These are phyloP conservation scores for Phialocephala sp. DNA, from an alignment of 2,329 filamentous ascomycete genomes.

Conservation along the genomic window DNA sequence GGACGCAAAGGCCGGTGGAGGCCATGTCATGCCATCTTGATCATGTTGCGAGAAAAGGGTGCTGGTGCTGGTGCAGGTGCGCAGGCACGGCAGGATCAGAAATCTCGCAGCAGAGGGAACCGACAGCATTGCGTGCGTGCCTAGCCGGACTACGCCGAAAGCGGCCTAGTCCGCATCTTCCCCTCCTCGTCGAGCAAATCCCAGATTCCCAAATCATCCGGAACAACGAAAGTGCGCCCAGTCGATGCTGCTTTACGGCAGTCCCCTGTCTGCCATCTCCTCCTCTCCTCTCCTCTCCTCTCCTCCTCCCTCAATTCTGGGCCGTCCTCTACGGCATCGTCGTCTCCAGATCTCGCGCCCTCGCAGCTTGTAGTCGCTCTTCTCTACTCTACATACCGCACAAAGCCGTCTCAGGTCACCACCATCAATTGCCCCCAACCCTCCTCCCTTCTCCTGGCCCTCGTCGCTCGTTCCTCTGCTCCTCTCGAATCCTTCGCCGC, in stretches of 20 bases:
- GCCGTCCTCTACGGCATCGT: neutral
- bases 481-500: slow-evolving; percentile 17
- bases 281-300: neutral
- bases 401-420: neutral
- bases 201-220: neutral
- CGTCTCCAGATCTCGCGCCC: neutral
- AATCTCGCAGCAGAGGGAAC: neutral
- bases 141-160: neutral
- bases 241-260: neutral
- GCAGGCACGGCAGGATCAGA: slow-evolving; percentile 1
- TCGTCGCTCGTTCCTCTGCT: neutral
- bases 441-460: neutral
- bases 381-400: neutral
- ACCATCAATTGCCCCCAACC: neutral
- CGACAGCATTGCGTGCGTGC: neutral
- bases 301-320: neutral
- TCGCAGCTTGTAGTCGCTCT: too few relatives aligned
- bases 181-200: neutral
- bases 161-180: neutral
- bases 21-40: neutral
- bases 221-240: slow-evolving; percentile 7
- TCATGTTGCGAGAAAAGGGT: neutral
- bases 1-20: neutral
- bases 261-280: neutral
- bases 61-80: too few relatives aligned